These are phyloP conservation scores for Pseudotulostoma volvatum DNA, from an alignment of 495 filamentous ascomycete genomes.

Conservation along the genomic window DNA sequence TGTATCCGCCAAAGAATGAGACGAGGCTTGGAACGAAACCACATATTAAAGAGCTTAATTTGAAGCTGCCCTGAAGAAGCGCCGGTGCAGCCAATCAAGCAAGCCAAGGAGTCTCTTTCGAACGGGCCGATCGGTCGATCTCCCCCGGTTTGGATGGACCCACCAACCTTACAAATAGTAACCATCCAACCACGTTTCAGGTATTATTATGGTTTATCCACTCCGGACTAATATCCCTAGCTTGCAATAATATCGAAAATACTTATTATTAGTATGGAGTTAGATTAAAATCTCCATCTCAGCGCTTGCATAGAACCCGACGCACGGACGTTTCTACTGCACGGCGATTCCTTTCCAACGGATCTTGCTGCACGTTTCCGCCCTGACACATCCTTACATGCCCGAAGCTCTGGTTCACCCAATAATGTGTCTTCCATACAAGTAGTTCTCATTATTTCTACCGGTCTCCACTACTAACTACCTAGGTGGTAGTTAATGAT, in stretches of 20 bases:
- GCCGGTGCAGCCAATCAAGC: neutral
- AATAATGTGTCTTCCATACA: too few species aligned
- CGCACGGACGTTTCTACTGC: neutral
- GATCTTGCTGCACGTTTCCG: neutral
- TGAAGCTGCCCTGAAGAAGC: neutral
- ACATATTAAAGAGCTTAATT: neutral
- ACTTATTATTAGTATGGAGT: neutral
- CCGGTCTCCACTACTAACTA: too few species aligned
- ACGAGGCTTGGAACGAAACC: too few species aligned
- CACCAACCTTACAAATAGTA: neutral
- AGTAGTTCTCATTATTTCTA: too few species aligned
- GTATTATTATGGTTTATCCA: too few species aligned
- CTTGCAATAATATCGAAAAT: too few species aligned
- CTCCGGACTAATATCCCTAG: too few species aligned
- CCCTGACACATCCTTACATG: too few species aligned
- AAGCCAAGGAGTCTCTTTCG: neutral
- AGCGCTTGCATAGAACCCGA: neutral
- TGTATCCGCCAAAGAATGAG: too few species aligned
- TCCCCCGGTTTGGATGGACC: neutral
- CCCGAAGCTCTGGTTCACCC: too few species aligned
- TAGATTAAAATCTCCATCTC: neutral
- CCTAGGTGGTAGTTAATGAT: too few species aligned
- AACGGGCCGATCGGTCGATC: neutral
- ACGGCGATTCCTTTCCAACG: neutral
- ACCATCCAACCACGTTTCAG: neutral